A percentile compares a stretch with the other conserved stretches of the same genome.
Evolutionary conservation across 768 basidiomycete species (phyloP).

Genomic region (Pleurotus citrinopileatus): DNA sequence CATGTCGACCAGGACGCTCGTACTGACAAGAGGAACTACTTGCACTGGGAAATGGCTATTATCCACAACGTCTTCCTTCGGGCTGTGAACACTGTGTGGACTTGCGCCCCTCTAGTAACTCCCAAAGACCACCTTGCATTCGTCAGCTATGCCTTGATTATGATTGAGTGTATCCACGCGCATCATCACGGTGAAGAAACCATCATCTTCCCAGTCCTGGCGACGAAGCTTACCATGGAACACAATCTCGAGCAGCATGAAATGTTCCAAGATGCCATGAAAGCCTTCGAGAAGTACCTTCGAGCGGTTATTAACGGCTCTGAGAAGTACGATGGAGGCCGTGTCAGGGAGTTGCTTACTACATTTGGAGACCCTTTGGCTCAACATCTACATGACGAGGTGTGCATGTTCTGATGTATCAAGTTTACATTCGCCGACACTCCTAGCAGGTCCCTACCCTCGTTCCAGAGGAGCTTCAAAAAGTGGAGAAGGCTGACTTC

Average conservation of each 20-base stretch:
- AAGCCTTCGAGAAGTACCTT: slow-evolving; percentile 20
- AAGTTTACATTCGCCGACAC: neutral
- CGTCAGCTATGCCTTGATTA: slow-evolving; percentile 19
- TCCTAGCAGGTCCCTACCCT: slow-evolving; percentile 1
- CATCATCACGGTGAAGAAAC: slow-evolving; percentile 25
- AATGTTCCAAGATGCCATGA: slow-evolving; percentile 17
- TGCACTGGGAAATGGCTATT: slow-evolving; percentile 10
- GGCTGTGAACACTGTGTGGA: slow-evolving; percentile 8
- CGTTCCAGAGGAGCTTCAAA: neutral
- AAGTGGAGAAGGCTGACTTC: neutral
- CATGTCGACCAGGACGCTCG: neutral
- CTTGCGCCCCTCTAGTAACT: neutral
- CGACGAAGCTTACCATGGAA: slow-evolving; percentile 21
- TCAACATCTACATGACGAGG: slow-evolving; percentile 26
- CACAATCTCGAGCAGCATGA: slow-evolving; percentile 25
- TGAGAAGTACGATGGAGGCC: slow-evolving; percentile 17
- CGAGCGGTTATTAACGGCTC: slow-evolving; percentile 9
- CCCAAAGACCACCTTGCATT: slow-evolving; percentile 19
- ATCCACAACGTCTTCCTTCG: slow-evolving; percentile 9
- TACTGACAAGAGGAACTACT: neutral
- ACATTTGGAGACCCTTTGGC: slow-evolving; percentile 20
- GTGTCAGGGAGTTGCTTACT: slow-evolving; percentile 16
- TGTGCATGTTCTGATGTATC: neutral
- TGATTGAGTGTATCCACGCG: slow-evolving; percentile 14
- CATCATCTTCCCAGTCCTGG: slow-evolving; percentile 23